These are phyloP conservation scores for Fusarium napiforme DNA, from an alignment of 2,329 filamentous ascomycete species.

Conservation along the genomic window DNA sequence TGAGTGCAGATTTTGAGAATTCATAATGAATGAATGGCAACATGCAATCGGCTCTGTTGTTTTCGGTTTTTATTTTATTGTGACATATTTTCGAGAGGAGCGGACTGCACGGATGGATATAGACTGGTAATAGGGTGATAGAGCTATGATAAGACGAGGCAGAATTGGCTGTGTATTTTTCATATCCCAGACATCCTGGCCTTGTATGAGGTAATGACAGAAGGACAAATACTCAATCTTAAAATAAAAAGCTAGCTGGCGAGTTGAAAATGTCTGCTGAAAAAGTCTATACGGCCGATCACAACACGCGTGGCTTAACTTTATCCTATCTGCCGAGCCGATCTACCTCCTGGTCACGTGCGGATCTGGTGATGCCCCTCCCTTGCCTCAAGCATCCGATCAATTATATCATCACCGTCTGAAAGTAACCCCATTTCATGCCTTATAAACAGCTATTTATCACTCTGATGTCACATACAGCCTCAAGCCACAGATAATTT, in stretches of 20 bases:
- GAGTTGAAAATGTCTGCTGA: fast-evolving
- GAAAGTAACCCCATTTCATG: not conserved
- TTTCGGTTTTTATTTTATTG: too few relatives aligned
- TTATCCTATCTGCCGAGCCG: not conserved
- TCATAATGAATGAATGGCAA: fast-evolving
- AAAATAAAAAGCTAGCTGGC: too few relatives aligned
- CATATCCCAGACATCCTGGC: fast-evolving
- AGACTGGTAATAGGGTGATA: fast-evolving
- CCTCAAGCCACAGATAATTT: fast-evolving
- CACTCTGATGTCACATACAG: fast-evolving
- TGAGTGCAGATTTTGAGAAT: fast-evolving
- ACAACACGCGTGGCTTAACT: fast-evolving
- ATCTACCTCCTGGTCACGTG: not conserved
- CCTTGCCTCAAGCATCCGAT: not conserved
- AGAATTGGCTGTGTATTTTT: not conserved
- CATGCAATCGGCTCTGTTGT: fast-evolving
- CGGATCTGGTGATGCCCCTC: not conserved
- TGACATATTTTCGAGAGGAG: not conserved
- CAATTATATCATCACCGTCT: not conserved
- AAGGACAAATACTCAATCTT: too few relatives aligned
- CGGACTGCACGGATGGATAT: not conserved
- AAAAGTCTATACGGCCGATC: fast-evolving
- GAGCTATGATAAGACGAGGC: fast-evolving
- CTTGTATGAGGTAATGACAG: fast-evolving
- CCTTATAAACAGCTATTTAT: too few relatives aligned